phyloP scores from a whole-genome alignment of 208 protist genomes.

The Herpetomonas tarakana region DNA sequence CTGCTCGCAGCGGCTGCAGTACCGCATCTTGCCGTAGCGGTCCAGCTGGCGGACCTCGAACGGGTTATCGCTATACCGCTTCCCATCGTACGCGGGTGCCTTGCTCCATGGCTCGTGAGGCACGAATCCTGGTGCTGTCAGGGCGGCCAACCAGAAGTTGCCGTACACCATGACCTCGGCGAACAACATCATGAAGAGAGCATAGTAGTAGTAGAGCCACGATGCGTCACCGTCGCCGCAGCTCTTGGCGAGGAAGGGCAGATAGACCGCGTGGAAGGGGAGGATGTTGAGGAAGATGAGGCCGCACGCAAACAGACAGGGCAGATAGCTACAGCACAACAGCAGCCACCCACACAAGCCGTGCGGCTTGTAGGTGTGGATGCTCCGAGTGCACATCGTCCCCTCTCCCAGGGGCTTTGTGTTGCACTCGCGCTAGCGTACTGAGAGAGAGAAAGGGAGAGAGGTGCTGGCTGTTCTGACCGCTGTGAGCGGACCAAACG shows the following conservation, averaged over 20 bases:
- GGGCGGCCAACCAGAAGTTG: conserved; percentile 34
- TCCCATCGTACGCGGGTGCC: conserved; percentile 19
- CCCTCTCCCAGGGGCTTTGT: too few relatives aligned
- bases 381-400: conserved; percentile 25
- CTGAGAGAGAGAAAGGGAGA: conserved; percentile 5
- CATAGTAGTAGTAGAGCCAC: conserved; percentile 59
- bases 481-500: too few relatives aligned
- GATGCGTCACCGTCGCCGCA: conserved; percentile 31
- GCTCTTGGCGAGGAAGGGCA: conserved; percentile 23
- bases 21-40: conserved; percentile 21
- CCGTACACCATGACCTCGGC: conserved; percentile 53
- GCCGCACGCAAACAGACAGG: conserved; percentile 30
- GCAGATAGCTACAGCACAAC: conserved; percentile 32
- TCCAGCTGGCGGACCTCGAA: conserved; percentile 30
- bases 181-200: conserved; percentile 35
- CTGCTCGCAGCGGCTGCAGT: conserved; percentile 22
- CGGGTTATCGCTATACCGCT: conserved; percentile 21
- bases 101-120: conserved; percentile 22
- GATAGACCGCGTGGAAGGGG: conserved; percentile 48
- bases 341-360: conserved; percentile 20
- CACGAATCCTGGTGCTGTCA: conserved; percentile 33
- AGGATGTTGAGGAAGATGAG: conserved; percentile 46
- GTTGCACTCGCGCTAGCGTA: too few relatives aligned
- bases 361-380: too few relatives aligned
- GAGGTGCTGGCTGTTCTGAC: background rate